Conservation (phyloP, 257 asterid species). For the Oldenlandia corymbosa region DNA sequence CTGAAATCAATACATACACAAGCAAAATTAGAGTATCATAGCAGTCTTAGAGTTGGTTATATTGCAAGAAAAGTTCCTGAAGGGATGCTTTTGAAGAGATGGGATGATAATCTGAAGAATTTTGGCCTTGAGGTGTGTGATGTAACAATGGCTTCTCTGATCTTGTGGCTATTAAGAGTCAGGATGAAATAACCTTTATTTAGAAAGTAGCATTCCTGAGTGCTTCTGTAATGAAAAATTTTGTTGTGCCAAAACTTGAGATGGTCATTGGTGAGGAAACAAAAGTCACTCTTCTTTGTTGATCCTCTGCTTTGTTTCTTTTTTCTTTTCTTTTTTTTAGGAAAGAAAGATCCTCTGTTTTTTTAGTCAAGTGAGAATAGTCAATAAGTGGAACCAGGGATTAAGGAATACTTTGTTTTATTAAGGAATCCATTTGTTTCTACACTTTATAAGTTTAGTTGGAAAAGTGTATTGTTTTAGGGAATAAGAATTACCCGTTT, state of each 20-base stretch:
- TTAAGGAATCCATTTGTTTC: no score
- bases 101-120: constrained; percentile 51
- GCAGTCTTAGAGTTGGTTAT: constrained; percentile 38
- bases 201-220: constrained; percentile 63
- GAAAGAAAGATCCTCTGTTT: no score
- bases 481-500: no score
- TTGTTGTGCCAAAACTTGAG: constrained; percentile 60
- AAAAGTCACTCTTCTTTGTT: constrained; percentile 61
- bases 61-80: constrained; percentile 58
- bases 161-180: constrained; percentile 55
- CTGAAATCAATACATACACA: constrained; percentile 30
- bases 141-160: constrained; percentile 55
- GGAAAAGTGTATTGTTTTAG: no score
- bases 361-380: no score
- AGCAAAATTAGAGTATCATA: constrained; percentile 24
- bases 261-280: constrained; percentile 66
- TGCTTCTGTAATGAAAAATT: constrained; percentile 51
- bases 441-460: no score
- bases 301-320: no score
- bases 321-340: no score
- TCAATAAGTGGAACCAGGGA: no score
- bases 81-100: constrained; percentile 48
- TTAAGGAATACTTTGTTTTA: no score
- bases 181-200: constrained; percentile 43
- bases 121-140: constrained; percentile 42